Evolutionary conservation across 2,329 filamentous ascomycete species (phyloP).

Genomic region (Fusarium palustre): DNA sequence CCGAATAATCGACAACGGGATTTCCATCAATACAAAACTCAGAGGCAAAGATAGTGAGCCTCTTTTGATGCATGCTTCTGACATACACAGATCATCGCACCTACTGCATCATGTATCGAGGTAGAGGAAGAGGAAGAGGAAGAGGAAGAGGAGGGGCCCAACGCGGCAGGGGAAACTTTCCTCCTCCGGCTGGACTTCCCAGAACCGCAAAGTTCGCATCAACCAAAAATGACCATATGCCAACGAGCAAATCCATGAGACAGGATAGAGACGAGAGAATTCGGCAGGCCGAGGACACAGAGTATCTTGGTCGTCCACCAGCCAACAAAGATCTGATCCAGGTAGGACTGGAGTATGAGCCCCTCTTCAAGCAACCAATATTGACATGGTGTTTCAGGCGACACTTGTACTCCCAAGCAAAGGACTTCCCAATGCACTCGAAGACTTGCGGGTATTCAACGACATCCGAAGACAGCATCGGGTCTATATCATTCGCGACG

Average conservation of each 20-base stretch:
- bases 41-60: not conserved
- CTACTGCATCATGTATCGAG: constrained; percentile 11
- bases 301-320: constrained; percentile 45
- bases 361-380: not conserved
- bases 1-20: not conserved
- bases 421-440: constrained; percentile 45
- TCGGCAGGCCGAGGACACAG: constrained; percentile 30
- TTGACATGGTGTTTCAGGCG: constrained; percentile 14
- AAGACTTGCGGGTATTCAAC: constrained; percentile 43
- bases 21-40: not conserved
- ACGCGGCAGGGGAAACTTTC: not conserved
- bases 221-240: constrained; percentile 16
- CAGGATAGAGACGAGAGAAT: constrained; percentile 34
- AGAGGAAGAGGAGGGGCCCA: not conserved
- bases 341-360: constrained; percentile 27
- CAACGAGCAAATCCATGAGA: constrained; percentile 42
- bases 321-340: constrained; percentile 40
- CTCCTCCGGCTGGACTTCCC: not conserved
- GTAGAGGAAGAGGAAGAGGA: not conserved
- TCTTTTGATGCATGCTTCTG: not conserved
- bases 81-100: not conserved
- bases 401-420: constrained; percentile 49
- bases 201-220: constrained; percentile 6
- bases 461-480: constrained; percentile 46
- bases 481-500: constrained; percentile 49